Percentiles rank a stretch among this genome's conserved stretches.
Evolutionary conservation across 1,284 basidiomycete species (phyloP).

Genomic region (Ustilago trichophora): DNA sequence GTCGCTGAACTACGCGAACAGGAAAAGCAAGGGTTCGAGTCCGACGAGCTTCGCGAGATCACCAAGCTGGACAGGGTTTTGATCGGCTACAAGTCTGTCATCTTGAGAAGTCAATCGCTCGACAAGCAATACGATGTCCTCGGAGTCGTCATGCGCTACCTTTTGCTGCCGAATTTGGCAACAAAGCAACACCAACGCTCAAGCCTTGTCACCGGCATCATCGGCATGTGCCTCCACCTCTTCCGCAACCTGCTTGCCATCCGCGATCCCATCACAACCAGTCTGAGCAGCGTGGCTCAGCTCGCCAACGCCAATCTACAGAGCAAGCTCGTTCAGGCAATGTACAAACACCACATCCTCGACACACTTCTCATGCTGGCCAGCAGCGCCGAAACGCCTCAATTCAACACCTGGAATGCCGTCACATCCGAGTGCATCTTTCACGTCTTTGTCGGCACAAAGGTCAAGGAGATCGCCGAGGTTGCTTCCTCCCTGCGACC

Average conservation of each 20-base stretch:
- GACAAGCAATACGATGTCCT: slow-evolving; percentile 53
- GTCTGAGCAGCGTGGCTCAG: slow-evolving; percentile 48
- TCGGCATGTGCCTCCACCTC: slow-evolving; percentile 64
- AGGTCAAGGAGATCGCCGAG: slow-evolving; percentile 38
- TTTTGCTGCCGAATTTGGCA: slow-evolving; percentile 59
- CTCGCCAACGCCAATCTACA: slow-evolving; percentile 59
- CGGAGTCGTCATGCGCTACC: slow-evolving; percentile 51
- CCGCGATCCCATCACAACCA: slow-evolving; percentile 56
- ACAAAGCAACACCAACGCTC: slow-evolving; percentile 55
- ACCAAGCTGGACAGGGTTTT: slow-evolving; percentile 50
- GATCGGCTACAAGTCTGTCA: slow-evolving; percentile 62
- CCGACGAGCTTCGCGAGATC: slow-evolving; percentile 43
- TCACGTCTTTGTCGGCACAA: slow-evolving; percentile 58
- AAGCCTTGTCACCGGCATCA: slow-evolving; percentile 58
- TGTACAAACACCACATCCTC: slow-evolving; percentile 56
- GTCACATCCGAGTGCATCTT: slow-evolving; percentile 63
- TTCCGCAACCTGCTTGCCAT: slow-evolving; percentile 66
- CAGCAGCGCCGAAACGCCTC: slow-evolving; percentile 58
- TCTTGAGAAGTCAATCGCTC: slow-evolving; percentile 52
- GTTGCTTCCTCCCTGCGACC: neutral
- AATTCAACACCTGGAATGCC: slow-evolving; percentile 60
- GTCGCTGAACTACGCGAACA: slow-evolving; percentile 58
- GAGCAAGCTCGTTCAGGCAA: slow-evolving; percentile 53
- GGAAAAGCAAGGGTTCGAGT: slow-evolving; percentile 54
- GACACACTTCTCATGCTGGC: slow-evolving; percentile 63